Conservation (phyloP, 441 rosid species). For the Euphorbia schlechtendalii region DNA sequence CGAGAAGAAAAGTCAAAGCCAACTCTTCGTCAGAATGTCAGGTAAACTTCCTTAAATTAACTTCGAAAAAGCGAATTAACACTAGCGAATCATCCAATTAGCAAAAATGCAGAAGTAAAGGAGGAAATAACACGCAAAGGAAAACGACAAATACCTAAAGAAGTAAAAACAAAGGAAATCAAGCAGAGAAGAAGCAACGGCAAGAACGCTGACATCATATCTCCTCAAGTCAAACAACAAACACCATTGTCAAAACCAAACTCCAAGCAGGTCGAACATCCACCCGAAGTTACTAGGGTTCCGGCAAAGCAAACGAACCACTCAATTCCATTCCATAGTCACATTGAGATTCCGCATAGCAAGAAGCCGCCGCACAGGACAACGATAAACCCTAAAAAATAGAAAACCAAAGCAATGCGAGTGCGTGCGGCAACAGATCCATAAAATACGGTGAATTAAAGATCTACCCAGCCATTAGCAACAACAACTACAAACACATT, state of each 20-base stretch:
- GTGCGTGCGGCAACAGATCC: slow-evolving; percentile 46
- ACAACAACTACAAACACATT: no score
- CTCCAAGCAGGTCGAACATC: slow-evolving; percentile 20
- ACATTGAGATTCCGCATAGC: slow-evolving; percentile 22
- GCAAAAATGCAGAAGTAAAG: neutral
- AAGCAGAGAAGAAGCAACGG: slow-evolving; percentile 33
- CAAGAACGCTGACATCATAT: slow-evolving; percentile 41
- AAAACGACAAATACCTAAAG: slow-evolving; percentile 38
- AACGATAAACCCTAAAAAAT: slow-evolving; percentile 47
- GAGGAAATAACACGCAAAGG: neutral
- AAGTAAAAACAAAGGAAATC: slow-evolving; percentile 33
- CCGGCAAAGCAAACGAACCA: slow-evolving; percentile 20
- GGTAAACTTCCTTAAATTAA: neutral
- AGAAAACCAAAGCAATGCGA: slow-evolving; percentile 25
- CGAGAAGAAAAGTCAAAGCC: neutral
- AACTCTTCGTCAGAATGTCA: no score
- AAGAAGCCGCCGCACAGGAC: neutral
- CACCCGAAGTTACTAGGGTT: slow-evolving; percentile 20
- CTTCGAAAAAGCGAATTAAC: slow-evolving; percentile 16
- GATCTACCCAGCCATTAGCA: no score
- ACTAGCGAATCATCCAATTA: neutral
- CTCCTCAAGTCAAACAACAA: slow-evolving; percentile 20
- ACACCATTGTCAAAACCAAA: slow-evolving; percentile 34
- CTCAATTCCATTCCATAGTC: slow-evolving; percentile 29
- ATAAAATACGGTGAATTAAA: slow-evolving; percentile 50